Evolutionary conservation across 805 yeast species (phyloP).

Genomic region (Suhomyces emberorum): DNA sequence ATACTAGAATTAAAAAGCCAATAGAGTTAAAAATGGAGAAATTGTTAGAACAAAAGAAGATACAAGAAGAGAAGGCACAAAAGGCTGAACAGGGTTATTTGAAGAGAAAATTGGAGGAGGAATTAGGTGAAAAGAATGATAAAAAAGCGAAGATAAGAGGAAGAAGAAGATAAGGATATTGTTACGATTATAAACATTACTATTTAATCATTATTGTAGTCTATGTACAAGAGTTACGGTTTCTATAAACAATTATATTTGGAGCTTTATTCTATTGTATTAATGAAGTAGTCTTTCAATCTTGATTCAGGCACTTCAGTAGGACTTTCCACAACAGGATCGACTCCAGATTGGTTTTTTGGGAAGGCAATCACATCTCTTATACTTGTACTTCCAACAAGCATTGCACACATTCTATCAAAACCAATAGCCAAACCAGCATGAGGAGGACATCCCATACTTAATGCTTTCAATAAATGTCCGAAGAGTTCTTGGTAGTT

Average conservation of each 20-base stretch:
- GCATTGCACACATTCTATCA: constrained; percentile 89
- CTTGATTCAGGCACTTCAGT: constrained; percentile 51
- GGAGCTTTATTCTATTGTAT: background rate
- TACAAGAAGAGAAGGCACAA: constrained; percentile 23
- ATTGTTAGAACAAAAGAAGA: constrained; percentile 28
- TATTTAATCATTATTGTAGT: no score
- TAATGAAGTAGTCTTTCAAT: constrained; percentile 54
- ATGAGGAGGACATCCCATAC: constrained; percentile 96
- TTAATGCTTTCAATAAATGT: constrained; percentile 76
- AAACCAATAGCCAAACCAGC: constrained; percentile 96
- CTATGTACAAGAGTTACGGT: no score
- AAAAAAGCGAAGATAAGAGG: constrained; percentile 7
- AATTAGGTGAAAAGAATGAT: constrained; percentile 3
- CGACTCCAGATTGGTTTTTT: constrained; percentile 83
- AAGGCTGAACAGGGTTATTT: constrained; percentile 17
- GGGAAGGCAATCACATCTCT: constrained; percentile 97
- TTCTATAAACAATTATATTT: no score
- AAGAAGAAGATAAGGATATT: constrained; percentile 3
- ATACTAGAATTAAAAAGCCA: constrained; percentile 29
- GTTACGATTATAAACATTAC: no score
- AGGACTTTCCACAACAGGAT: constrained; percentile 86
- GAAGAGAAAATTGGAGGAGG: constrained; percentile 23
- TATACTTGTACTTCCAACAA: constrained; percentile 71
- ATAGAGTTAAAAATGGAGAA: constrained; percentile 42
- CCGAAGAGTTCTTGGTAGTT: constrained; percentile 71